Evolutionary conservation across 164 flowering plant species (phyloP).

Genomic region (Umbilicus rupestris): DNA sequence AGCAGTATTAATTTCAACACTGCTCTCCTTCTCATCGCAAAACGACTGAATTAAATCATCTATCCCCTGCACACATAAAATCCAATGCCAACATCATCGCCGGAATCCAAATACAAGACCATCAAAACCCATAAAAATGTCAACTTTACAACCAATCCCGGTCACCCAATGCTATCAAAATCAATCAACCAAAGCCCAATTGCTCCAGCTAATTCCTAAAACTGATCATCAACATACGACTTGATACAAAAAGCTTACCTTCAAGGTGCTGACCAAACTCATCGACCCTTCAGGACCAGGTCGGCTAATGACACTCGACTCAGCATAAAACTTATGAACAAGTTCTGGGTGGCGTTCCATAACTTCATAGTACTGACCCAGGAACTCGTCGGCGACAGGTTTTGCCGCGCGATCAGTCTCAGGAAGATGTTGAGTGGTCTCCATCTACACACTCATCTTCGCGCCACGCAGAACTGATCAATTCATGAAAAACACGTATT

Average conservation of each 20-base stretch:
- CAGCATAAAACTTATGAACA: conserved; percentile 24
- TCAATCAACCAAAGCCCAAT: too few species aligned
- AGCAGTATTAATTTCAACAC: not conserved
- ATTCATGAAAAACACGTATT: not conserved
- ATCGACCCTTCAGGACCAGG: conserved; percentile 23
- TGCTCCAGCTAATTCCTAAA: too few species aligned
- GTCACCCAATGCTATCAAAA: too few species aligned
- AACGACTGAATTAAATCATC: not conserved
- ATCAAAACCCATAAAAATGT: not conserved
- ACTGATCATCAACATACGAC: not conserved
- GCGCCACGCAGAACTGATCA: not conserved
- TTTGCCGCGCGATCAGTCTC: not conserved
- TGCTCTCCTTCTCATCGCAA: not conserved
- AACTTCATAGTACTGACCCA: conserved; percentile 19
- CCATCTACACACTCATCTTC: not conserved
- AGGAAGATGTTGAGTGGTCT: not conserved
- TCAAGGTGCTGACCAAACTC: conserved; percentile 13
- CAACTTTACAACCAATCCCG: too few species aligned
- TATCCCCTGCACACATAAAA: not conserved
- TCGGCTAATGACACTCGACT: conserved; percentile 22
- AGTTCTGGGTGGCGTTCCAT: conserved; percentile 15
- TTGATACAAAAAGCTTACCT: conserved; percentile 14
- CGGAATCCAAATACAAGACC: not conserved
- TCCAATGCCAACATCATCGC: too few species aligned
- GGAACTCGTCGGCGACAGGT: conserved; percentile 13